These are phyloP conservation scores for Lumnitzera littorea DNA, from an alignment of 345 rosid genomes.

Conservation along the genomic window DNA sequence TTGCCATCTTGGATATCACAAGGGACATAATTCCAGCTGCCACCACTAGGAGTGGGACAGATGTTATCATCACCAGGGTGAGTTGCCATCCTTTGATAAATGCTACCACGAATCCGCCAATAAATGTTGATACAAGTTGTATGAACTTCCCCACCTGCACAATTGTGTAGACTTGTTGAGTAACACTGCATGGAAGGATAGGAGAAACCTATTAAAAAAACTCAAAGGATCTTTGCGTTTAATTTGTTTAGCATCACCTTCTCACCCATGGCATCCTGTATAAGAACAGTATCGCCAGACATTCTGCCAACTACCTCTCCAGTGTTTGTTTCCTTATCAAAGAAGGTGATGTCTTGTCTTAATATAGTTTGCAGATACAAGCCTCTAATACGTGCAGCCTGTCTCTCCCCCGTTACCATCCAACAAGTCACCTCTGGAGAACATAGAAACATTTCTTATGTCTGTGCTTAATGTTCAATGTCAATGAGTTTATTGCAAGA, in stretches of 20 bases:
- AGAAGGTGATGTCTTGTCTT: slow-evolving; percentile 64
- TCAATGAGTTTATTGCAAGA: neutral
- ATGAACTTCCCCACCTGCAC: slow-evolving; percentile 72
- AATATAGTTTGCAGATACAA: slow-evolving; percentile 56
- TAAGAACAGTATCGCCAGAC: slow-evolving; percentile 81
- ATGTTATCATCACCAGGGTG: slow-evolving; percentile 56
- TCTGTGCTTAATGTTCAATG: neutral
- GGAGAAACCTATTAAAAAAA: too few relatives aligned
- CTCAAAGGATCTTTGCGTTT: too few relatives aligned
- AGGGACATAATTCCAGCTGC: slow-evolving; percentile 46
- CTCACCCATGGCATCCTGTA: slow-evolving; percentile 85
- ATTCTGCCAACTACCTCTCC: slow-evolving; percentile 77
- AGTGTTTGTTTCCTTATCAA: slow-evolving; percentile 58
- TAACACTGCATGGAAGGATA: too few relatives aligned
- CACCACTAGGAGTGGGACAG: slow-evolving; percentile 53
- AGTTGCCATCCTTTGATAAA: slow-evolving; percentile 80
- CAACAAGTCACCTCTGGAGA: slow-evolving; percentile 64
- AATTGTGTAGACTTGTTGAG: too few relatives aligned
- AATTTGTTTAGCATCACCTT: slow-evolving; percentile 27
- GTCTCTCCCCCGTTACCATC: slow-evolving; percentile 81
- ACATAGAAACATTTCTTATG: slow-evolving; percentile 2
- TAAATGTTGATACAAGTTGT: slow-evolving; percentile 57
- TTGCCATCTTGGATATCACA: slow-evolving; percentile 39
- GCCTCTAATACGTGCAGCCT: slow-evolving; percentile 53
- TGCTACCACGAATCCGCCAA: slow-evolving; percentile 68